phyloP scores from a whole-genome alignment of 1,284 basidiomycete species.

The Porogramme epimiltina region DNA sequence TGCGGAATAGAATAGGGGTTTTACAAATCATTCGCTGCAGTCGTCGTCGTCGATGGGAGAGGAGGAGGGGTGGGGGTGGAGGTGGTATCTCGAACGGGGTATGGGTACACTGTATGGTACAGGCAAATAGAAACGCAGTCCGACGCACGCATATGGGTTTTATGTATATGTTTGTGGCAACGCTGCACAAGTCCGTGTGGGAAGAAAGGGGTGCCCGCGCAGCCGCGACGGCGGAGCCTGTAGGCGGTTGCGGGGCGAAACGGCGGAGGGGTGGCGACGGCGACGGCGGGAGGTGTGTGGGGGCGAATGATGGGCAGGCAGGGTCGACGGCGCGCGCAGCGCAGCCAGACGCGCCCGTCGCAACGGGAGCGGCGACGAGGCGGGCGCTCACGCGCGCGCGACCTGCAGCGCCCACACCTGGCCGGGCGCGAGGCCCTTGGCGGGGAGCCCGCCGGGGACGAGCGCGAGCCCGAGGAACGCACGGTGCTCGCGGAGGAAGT shows the following conservation, averaged over 20 bases:
- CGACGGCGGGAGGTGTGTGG: not conserved
- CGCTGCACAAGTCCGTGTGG: too few species aligned
- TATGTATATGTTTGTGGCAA: not conserved
- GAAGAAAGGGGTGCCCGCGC: not conserved
- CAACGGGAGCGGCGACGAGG: not conserved
- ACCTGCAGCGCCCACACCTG: constrained; percentile 26
- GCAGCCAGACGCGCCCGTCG: not conserved
- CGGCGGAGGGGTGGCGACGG: not conserved
- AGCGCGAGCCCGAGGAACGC: constrained; percentile 24
- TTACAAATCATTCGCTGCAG: too few species aligned
- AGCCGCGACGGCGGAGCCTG: not conserved
- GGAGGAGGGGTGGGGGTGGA: not conserved
- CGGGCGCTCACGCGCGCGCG: not conserved
- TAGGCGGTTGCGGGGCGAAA: not conserved
- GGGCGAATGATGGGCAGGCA: not conserved
- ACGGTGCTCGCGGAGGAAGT: constrained; percentile 24
- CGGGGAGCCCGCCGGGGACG: constrained; percentile 20
- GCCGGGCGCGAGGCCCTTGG: constrained; percentile 23
- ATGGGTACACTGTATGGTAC: not conserved
- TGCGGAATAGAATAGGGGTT: too few species aligned
- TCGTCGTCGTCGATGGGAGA: too few species aligned
- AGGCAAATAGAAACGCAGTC: not conserved
- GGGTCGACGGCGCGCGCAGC: not conserved
- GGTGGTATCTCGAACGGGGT: not conserved
- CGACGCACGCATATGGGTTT: not conserved